phyloP scores from a whole-genome alignment of 345 rosid species.

The Isatis tinctoria region DNA sequence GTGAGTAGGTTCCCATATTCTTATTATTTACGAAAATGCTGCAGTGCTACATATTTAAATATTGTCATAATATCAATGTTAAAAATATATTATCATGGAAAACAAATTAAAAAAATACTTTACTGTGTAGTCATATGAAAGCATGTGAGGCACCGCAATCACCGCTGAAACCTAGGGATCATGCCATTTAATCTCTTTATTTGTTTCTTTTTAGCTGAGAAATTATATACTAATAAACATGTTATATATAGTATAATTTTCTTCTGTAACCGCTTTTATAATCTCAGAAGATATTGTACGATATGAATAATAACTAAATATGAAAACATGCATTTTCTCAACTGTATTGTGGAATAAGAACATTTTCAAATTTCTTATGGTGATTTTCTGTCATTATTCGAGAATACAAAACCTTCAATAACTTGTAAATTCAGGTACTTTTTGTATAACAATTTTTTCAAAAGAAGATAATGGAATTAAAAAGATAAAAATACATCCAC shows the following conservation, averaged over 20 bases:
- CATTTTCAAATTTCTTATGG: not conserved
- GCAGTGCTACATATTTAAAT: not conserved
- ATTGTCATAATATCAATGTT: not conserved
- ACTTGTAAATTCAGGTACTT: not conserved
- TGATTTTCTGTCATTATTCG: not conserved
- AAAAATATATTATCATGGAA: not conserved
- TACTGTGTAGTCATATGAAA: constrained; percentile 23
- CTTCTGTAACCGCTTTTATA: not conserved
- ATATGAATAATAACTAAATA: not conserved
- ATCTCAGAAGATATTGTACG: not conserved
- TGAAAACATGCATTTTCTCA: not conserved
- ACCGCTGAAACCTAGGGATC: constrained; percentile 24
- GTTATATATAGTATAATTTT: not conserved
- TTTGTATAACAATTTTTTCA: not conserved
- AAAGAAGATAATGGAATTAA: no score
- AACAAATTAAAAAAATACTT: not conserved
- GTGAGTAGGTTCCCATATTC: not conserved
- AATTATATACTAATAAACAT: constrained; percentile 2
- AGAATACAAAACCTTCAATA: not conserved
- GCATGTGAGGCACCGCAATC: constrained; percentile 35
- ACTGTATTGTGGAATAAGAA: not conserved
- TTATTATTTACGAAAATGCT: not conserved
- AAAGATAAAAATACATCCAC: no score
- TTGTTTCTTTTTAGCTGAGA: not conserved
- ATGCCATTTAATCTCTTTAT: constrained; percentile 8